Evolutionary conservation across 768 basidiomycete genomes (phyloP).

Genomic region (Tricholoma bakamatsutake): DNA sequence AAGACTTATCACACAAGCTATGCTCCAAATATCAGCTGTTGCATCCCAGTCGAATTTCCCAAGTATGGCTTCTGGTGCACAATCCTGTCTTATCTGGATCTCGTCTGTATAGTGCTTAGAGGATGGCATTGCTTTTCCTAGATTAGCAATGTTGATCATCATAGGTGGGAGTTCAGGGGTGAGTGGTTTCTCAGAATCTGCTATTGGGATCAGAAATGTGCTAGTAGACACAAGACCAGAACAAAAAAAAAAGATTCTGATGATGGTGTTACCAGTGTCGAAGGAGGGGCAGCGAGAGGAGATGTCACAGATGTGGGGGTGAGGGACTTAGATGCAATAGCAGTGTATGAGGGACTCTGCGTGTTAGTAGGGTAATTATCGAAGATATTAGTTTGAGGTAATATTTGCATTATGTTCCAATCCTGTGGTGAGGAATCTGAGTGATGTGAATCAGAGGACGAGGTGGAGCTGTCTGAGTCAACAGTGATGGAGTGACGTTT

Average conservation of each 20-base stretch:
- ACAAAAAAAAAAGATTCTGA: slow-evolving; percentile 13
- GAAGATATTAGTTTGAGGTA: slow-evolving; percentile 3
- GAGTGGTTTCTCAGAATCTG: slow-evolving; percentile 16
- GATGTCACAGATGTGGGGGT: slow-evolving; percentile 23
- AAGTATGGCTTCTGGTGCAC: slow-evolving; percentile 89
- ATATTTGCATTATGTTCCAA: slow-evolving; percentile 6
- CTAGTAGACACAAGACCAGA: slow-evolving; percentile 12
- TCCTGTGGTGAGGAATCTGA: slow-evolving; percentile 16
- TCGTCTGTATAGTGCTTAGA: slow-evolving; percentile 89
- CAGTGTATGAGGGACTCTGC: slow-evolving; percentile 3
- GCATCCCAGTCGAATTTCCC: slow-evolving; percentile 84
- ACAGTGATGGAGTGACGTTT: slow-evolving; percentile 43
- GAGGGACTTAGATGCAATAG: slow-evolving; percentile 10
- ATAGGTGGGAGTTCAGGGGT: slow-evolving; percentile 39
- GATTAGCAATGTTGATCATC: slow-evolving; percentile 88
- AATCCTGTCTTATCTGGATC: slow-evolving; percentile 95
- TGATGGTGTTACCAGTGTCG: slow-evolving; percentile 31
- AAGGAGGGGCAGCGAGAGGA: slow-evolving; percentile 26
- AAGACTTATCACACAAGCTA: slow-evolving; percentile 74
- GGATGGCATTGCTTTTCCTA: slow-evolving; percentile 93
- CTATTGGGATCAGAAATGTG: slow-evolving; percentile 11
- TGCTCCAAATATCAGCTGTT: slow-evolving; percentile 86
- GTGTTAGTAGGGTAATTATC: slow-evolving; percentile 14
- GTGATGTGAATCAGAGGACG: slow-evolving; percentile 21
- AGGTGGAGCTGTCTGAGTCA: slow-evolving; percentile 59